phyloP scores from a whole-genome alignment of 2,329 filamentous ascomycete species.

The Colletotrichum truncatum region DNA sequence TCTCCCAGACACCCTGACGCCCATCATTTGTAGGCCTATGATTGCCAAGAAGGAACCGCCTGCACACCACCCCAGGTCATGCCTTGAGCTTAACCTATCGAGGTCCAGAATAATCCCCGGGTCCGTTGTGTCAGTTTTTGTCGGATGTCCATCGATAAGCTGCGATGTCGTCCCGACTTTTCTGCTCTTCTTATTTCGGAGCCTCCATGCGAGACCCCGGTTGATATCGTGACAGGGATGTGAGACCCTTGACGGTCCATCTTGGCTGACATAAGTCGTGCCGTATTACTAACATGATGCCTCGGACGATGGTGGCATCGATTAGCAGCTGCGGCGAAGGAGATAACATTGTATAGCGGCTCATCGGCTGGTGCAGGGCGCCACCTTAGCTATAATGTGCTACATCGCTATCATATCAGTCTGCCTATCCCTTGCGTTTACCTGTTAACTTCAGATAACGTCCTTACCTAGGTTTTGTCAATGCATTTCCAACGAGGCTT shows the following conservation, averaged over 20 bases:
- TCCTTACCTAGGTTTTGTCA: too few species aligned
- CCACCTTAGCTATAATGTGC: too few species aligned
- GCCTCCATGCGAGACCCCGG: conserved; percentile 14
- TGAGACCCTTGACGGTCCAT: not conserved
- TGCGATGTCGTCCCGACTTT: conserved; percentile 10
- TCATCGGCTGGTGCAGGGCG: too few species aligned
- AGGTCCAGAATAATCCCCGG: not conserved
- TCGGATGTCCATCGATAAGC: not conserved
- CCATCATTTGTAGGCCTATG: conserved; percentile 19
- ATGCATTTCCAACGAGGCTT: too few species aligned
- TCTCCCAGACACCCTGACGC: not conserved
- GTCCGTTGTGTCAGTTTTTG: not conserved
- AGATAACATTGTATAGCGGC: too few species aligned
- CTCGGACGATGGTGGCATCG: too few species aligned
- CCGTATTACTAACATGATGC: not conserved
- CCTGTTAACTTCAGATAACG: too few species aligned
- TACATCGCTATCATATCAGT: too few species aligned
- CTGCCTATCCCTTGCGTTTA: too few species aligned
- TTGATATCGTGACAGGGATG: not conserved
- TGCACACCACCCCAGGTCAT: not conserved
- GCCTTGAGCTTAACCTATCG: not conserved
- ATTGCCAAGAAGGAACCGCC: not conserved
- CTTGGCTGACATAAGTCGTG: conserved; percentile 5
- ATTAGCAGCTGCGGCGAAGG: too few species aligned
- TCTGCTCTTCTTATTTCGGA: not conserved